These are phyloP conservation scores for Podospora comata DNA, from an alignment of 495 filamentous ascomycete genomes.

Conservation along the genomic window DNA sequence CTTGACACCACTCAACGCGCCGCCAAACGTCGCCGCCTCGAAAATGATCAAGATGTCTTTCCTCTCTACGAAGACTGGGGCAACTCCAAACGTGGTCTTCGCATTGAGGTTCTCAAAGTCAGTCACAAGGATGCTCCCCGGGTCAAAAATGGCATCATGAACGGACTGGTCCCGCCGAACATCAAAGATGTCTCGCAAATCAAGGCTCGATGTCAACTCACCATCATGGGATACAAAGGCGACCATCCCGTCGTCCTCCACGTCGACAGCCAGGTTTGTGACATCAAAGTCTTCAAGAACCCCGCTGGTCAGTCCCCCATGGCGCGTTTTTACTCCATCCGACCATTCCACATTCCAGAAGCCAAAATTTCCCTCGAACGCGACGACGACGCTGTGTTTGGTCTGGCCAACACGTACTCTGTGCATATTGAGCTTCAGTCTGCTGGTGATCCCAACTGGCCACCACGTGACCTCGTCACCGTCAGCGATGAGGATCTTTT, in stretches of 20 bases:
- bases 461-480: conserved; percentile 42
- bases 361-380: conserved; percentile 48
- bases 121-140: conserved; percentile 42
- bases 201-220: conserved; percentile 45
- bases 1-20: conserved; percentile 29
- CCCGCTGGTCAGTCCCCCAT: conserved; percentile 39
- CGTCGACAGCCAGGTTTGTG: conserved; percentile 48
- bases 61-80: conserved; percentile 32
- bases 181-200: conserved; percentile 39
- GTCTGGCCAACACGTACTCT: conserved; percentile 45
- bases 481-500: conserved; percentile 28
- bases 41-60: conserved; percentile 34
- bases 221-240: conserved; percentile 34
- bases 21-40: conserved; percentile 41
- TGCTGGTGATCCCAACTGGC: conserved; percentile 46
- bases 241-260: conserved; percentile 35
- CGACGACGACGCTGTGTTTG: conserved; percentile 39
- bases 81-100: conserved; percentile 36
- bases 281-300: conserved; percentile 44
- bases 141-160: conserved; percentile 38
- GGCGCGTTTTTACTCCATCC: conserved; percentile 42
- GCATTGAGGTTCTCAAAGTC: conserved; percentile 49
- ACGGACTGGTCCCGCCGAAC: conserved; percentile 36
- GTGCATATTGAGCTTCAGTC: conserved; percentile 48
- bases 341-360: conserved; percentile 47